Base-by-base conservation (phyloP, 352 stramenopile genomes). In the Pythium oligandrum region DNA sequence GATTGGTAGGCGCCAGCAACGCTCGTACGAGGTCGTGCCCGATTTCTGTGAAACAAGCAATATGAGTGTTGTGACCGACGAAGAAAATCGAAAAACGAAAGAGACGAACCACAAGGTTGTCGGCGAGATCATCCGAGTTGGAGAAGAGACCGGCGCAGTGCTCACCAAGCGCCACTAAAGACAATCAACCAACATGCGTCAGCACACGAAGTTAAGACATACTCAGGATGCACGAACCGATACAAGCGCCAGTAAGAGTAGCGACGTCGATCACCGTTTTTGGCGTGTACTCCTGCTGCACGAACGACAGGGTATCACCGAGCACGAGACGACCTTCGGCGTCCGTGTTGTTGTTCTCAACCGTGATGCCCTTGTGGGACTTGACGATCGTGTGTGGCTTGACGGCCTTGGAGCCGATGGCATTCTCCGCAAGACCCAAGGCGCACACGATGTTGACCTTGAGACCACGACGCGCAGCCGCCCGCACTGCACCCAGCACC, bases 251-350 rank as follows among this genome's bases (percentile, higher is more conserved):
- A 30, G 92, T 98, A 32, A 98, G 76, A 40, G 95, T 98, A 35
- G 92, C 93, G 17, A 97, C 85, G 57, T 98, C 92, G 51, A 98
- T 90, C 49, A 98, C 66, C n/a, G 86, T 91, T 63, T 97, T 84
- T 6, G 90, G 84, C 43, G 85, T 86, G 75, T 92, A 91, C 56
- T 88, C 62, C 63, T 93, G 77, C 69, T 96, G 76, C 53, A 96
- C 70, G 61, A 92, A 95, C 51, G 89, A 90, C 52, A 97, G 75
- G 44, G 88, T 73, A 51, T 98, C 92, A 31, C 74, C 91, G 34
- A 98, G 75, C 51, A 97, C 88, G 33, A 98, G 71, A 4, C 91
- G 86, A 0, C 92, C 92, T 60, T 98, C 92, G 32, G 92, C 92
- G 51, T 98, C 92, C 47, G 89, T 96, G 57, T 96, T 96, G 73